phyloP scores from a whole-genome alignment of 73 alveolate genomes.

The Tetrahymena malaccensis region DNA sequence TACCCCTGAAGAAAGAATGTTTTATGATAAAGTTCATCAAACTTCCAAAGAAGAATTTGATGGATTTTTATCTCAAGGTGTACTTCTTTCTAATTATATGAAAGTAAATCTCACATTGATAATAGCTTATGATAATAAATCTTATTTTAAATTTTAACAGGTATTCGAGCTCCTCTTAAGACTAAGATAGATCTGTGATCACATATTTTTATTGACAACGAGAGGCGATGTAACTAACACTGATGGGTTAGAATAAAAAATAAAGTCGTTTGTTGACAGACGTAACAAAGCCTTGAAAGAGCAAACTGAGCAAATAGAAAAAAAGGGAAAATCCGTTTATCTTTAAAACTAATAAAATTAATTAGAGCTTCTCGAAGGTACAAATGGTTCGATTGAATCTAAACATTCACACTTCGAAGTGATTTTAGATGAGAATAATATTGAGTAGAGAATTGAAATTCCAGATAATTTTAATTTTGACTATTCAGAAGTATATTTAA shows the following conservation, averaged over 20 bases:
- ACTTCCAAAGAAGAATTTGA: conserved; percentile 28
- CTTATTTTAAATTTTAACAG: not conserved
- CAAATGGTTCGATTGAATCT: not conserved
- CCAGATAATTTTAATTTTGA: not conserved
- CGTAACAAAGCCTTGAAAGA: not conserved
- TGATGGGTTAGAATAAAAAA: conserved; percentile 25
- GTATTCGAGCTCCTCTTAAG: conserved; percentile 42
- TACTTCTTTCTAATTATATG: conserved; percentile 14
- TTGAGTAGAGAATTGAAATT: not conserved
- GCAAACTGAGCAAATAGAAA: not conserved
- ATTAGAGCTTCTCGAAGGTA: not conserved
- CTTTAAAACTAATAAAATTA: conserved; percentile 1
- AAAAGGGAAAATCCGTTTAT: not conserved
- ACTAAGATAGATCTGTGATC: conserved; percentile 51
- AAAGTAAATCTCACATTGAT: not conserved
- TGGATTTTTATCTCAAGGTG: conserved; percentile 21
- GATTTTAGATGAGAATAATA: not conserved
- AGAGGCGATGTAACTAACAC: conserved; percentile 31
- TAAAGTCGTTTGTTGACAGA: conserved; percentile 3
- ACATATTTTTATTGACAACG: conserved; percentile 30
- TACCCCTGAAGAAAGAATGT: conserved; percentile 12
- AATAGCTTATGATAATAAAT: not conserved
- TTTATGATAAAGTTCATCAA: conserved; percentile 26
- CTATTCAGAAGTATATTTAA: conserved; percentile 7
- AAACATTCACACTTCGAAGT: not conserved